Percentiles rank a stretch among this genome's conserved stretches.
Conservation (phyloP, 2,329 filamentous ascomycete genomes). For the Pseudogymnoascus sp. region DNA sequence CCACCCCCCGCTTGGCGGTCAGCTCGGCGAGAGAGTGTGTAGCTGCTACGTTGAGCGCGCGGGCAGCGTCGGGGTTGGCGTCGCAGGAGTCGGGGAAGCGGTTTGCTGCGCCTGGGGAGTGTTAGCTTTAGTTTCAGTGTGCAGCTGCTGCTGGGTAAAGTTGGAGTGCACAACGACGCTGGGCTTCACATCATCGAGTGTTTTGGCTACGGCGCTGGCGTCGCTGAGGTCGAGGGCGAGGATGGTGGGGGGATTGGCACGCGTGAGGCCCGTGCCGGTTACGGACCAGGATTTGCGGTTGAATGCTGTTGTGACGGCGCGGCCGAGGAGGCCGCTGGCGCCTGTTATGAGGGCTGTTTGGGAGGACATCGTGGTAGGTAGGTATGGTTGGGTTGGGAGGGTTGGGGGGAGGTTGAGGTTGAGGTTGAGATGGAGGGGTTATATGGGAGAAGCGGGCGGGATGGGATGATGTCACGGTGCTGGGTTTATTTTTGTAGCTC, state of each 20-base stretch:
- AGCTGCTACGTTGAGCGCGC: constrained; percentile 66
- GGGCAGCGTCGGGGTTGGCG: constrained; percentile 67
- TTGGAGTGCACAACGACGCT: no score
- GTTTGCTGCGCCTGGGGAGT: constrained; percentile 65
- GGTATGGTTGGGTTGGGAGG: constrained; percentile 11
- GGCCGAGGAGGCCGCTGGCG: constrained; percentile 74
- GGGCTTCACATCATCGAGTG: constrained; percentile 47
- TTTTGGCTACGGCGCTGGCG: constrained; percentile 38
- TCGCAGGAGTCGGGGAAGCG: constrained; percentile 82
- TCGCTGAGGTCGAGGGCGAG: constrained; percentile 35
- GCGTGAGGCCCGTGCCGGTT: constrained; percentile 65
- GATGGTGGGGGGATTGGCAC: constrained; percentile 63
- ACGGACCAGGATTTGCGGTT: constrained; percentile 58
- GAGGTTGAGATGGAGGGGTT: background rate
- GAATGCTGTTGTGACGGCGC: constrained; percentile 69
- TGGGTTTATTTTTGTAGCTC: background rate
- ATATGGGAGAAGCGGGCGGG: background rate
- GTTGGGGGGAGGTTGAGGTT: background rate
- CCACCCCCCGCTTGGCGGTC: constrained; percentile 52
- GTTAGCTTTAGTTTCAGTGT: background rate
- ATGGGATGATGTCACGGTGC: constrained; percentile 3
- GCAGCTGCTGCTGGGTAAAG: constrained; percentile 10
- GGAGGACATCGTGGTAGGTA: constrained; percentile 18
- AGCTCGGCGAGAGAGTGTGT: constrained; percentile 58
- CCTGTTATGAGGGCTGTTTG: constrained; percentile 69